A percentile compares a stretch with the other conserved stretches of the same genome.
phyloP scores from a whole-genome alignment of 768 basidiomycete genomes.

The Candolleomyces efflorescens region DNA sequence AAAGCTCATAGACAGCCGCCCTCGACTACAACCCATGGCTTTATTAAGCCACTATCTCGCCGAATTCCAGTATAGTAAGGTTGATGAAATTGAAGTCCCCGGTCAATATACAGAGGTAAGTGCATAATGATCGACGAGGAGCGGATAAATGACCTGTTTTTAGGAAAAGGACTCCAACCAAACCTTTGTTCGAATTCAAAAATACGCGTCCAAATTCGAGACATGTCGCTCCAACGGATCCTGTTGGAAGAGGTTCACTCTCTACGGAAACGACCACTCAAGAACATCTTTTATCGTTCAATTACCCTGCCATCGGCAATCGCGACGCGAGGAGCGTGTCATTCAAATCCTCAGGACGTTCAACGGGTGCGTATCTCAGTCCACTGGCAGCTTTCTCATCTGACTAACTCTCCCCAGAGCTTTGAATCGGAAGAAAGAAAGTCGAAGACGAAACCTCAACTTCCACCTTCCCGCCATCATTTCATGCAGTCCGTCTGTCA shows the following conservation, averaged over 20 bases:
- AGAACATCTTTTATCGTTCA: slow-evolving; percentile 88
- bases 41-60: slow-evolving; percentile 87
- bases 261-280: slow-evolving; percentile 91
- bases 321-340: slow-evolving; percentile 88
- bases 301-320: slow-evolving; percentile 77
- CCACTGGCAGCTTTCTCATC: neutral
- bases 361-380: slow-evolving; percentile 60
- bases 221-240: slow-evolving; percentile 82
- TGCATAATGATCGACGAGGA: neutral
- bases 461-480: slow-evolving; percentile 91
- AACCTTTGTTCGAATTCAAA: slow-evolving; percentile 85
- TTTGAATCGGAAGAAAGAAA: slow-evolving; percentile 84
- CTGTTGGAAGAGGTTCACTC: slow-evolving; percentile 85
- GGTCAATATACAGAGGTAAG: slow-evolving; percentile 96
- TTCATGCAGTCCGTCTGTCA: slow-evolving; percentile 76
- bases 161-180: slow-evolving; percentile 95
- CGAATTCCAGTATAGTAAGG: slow-evolving; percentile 96
- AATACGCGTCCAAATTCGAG: slow-evolving; percentile 89
- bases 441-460: slow-evolving; percentile 81
- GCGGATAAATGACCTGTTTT: neutral
- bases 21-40: slow-evolving; percentile 81
- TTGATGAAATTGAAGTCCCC: slow-evolving; percentile 97
- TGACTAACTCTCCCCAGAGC: slow-evolving; percentile 44
- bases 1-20: slow-evolving; percentile 72
- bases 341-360: slow-evolving; percentile 93